Base-by-base conservation (phyloP, 2,329 filamentous ascomycete genomes). In the Leptosphaerulina australis region DNA sequence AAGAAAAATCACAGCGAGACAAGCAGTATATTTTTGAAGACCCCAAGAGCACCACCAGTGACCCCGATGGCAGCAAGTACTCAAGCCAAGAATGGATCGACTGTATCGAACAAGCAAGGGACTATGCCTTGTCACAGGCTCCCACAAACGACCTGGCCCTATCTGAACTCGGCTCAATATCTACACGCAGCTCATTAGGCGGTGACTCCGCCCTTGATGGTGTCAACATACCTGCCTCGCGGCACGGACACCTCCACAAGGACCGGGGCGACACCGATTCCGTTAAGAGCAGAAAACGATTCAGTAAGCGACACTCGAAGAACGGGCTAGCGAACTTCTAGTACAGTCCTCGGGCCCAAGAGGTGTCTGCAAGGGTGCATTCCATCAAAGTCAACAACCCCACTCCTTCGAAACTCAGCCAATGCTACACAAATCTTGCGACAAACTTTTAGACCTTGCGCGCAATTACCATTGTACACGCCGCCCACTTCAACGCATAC, bases 11-110 rank as follows among this genome's bases (percentile, higher is more conserved):
- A 29, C 61, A 96, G 93, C 85, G 85, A 59, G 92, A 96, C 50
- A 88, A 92, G 67, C 92, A 95, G 64, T 94, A 90, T 70, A 88
- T 88, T 11, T 99, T 99, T 66, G 94, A 99, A 75, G 92, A 97
- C 66, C 81, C 86, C n/a, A 96, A 95, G 70, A 82, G 86, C 14
- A 84, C 86, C 50, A 80, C 80, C 37, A 82, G 78, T 55, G 83
- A 85, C 59, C 79, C 81, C 17, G 87, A 85, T 56, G 81, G 81
- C 31, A 83, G 83, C 33, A 85, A 86, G 54, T 81, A 85, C 50
- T 87, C 86, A 4, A 88, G 90, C 4, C 86, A 94, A 59, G 93
- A 97, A 71, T 99, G 94, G 94, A 82, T 97, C 38, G 92, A 96
- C 63, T 87, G 86, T 30, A 79, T 99, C 31, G 91, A 96, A 61